These are phyloP conservation scores for Dorcoceras hygrometricum DNA, from an alignment of 257 asterid genomes.

Conservation along the genomic window DNA sequence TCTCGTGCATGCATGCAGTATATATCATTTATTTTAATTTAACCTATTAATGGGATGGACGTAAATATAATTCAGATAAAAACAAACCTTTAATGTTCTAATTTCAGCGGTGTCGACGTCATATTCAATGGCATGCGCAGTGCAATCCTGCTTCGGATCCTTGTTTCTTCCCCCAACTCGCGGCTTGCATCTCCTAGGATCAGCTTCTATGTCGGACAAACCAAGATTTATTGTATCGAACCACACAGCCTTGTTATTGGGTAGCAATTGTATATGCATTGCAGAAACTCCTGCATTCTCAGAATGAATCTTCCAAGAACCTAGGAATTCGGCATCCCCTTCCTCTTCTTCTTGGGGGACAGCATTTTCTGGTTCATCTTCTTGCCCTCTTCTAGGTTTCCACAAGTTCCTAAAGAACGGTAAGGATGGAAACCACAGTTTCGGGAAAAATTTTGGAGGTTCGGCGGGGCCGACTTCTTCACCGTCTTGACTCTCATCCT, in stretches of 20 bases:
- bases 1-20: neutral
- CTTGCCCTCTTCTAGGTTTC: neutral
- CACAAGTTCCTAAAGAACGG: neutral
- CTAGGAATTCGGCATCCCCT: slow-evolving; percentile 5
- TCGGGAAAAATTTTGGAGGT: neutral
- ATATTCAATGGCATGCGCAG: slow-evolving; percentile 69
- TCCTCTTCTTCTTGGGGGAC: neutral
- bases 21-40: no score
- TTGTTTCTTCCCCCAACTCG: slow-evolving; percentile 30
- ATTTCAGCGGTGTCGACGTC: slow-evolving; percentile 50
- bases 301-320: slow-evolving; percentile 50
- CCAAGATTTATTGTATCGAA: slow-evolving; percentile 78
- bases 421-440: neutral
- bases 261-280: slow-evolving; percentile 87
- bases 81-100: slow-evolving; percentile 59
- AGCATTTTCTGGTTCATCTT: neutral
- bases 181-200: slow-evolving; percentile 42
- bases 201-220: slow-evolving; percentile 39
- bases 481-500: neutral
- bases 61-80: neutral
- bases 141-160: slow-evolving; percentile 53
- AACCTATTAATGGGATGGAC: neutral
- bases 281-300: slow-evolving; percentile 67
- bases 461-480: neutral
- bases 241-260: slow-evolving; percentile 67